These are phyloP conservation scores for Lachancea meyersii DNA, from an alignment of 805 yeast genomes.

Conservation along the genomic window DNA sequence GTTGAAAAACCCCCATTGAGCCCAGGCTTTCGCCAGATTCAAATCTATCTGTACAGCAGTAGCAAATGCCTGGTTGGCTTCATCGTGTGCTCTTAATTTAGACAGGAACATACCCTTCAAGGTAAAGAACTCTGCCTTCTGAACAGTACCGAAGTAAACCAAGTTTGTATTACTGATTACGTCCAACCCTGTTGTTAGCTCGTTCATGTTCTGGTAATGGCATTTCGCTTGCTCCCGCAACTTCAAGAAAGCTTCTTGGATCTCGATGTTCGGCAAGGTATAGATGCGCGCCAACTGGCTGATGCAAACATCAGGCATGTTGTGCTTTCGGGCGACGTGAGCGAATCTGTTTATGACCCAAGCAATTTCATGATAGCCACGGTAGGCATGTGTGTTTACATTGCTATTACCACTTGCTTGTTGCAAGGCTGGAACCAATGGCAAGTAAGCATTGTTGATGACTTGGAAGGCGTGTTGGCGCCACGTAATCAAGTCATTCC, in stretches of 20 bases:
- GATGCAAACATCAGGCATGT: constrained; percentile 94
- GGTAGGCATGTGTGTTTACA: constrained; percentile 87
- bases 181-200: constrained; percentile 89
- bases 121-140: constrained; percentile 96
- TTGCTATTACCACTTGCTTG: constrained; percentile 60
- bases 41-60: constrained; percentile 95
- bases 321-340: constrained; percentile 95
- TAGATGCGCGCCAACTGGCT: constrained; percentile 89
- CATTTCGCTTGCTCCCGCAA: constrained; percentile 96
- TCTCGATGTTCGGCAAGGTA: constrained; percentile 93
- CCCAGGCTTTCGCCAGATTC: constrained; percentile 97
- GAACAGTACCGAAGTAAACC: constrained; percentile 94
- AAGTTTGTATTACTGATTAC: constrained; percentile 94
- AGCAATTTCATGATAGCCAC: constrained; percentile 98
- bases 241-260: constrained; percentile 94
- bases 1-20: constrained; percentile 97
- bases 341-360: constrained; percentile 98
- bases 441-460: constrained; percentile 88
- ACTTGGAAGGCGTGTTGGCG: constrained; percentile 97
- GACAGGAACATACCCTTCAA: constrained; percentile 97
- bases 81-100: constrained; percentile 82
- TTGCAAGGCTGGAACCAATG: constrained; percentile 80
- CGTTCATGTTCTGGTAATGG: constrained; percentile 87
- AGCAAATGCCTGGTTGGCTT: constrained; percentile 96
- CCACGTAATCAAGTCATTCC: constrained; percentile 99